A percentile compares a stretch with the other conserved stretches of the same genome.
Evolutionary conservation across 2,329 filamentous ascomycete genomes (phyloP).

Genomic region (Aspergillus fructus): DNA sequence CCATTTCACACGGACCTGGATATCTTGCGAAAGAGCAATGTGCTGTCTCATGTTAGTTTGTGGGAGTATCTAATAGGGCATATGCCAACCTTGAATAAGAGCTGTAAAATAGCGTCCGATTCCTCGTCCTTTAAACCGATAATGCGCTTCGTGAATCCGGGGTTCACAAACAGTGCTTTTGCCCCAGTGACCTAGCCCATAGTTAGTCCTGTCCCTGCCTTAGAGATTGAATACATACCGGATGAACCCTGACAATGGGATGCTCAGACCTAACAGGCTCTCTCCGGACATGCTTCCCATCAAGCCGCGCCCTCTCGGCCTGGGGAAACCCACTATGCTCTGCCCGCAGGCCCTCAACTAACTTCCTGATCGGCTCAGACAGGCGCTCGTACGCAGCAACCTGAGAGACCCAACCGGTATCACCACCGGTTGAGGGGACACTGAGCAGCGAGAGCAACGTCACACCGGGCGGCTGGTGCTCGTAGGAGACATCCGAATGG

Average conservation of each 20-base stretch:
- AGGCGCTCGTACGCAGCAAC: constrained; percentile 31
- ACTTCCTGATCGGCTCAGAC: constrained; percentile 17
- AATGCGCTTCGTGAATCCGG: constrained; percentile 28
- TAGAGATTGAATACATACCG: constrained; percentile 4
- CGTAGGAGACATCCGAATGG: constrained; percentile 29
- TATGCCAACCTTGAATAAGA: constrained; percentile 1
- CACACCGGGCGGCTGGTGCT: constrained; percentile 29
- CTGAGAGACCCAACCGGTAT: constrained; percentile 30
- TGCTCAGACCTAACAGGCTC: constrained; percentile 31
- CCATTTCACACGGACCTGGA: constrained; percentile 16
- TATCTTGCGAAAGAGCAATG: constrained; percentile 4
- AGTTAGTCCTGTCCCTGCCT: not conserved
- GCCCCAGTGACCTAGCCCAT: constrained; percentile 24
- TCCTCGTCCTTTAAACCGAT: constrained; percentile 10
- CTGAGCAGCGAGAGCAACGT: constrained; percentile 28
- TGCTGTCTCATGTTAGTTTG: not conserved
- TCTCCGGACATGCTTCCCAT: constrained; percentile 28
- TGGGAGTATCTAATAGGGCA: not conserved
- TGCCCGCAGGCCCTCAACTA: constrained; percentile 31
- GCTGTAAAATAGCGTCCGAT: constrained; percentile 9
- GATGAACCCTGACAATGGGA: constrained; percentile 34
- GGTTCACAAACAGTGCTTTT: constrained; percentile 37
- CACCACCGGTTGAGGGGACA: constrained; percentile 28
- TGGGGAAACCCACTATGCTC: constrained; percentile 31
- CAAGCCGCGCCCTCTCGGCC: constrained; percentile 16